Conservation (phyloP, 805 yeast species). For the Kazachstania psychrophila region DNA sequence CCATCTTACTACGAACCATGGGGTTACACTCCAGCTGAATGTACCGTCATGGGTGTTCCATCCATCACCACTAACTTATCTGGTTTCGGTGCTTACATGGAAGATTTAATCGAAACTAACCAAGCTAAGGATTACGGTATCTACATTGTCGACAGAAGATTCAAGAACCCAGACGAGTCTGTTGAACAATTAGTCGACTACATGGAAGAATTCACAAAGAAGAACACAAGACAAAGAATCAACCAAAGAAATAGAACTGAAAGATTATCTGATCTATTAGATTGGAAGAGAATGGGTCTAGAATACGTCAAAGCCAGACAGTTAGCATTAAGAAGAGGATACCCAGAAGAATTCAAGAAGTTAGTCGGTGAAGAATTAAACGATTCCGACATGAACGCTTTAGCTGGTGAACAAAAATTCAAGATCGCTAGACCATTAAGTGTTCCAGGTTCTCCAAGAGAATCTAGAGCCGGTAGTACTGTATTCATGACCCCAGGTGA, state of each 20-base stretch:
- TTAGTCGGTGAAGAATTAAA: slow-evolving; percentile 26
- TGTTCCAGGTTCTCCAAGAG: slow-evolving; percentile 94
- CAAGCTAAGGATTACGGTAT: slow-evolving; percentile 88
- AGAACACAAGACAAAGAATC: slow-evolving; percentile 93
- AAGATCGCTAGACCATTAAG: slow-evolving; percentile 86
- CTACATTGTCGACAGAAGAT: slow-evolving; percentile 89
- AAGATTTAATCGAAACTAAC: slow-evolving; percentile 80
- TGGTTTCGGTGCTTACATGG: slow-evolving; percentile 98
- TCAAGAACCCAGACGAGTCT: slow-evolving; percentile 86
- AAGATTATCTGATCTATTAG: slow-evolving; percentile 81
- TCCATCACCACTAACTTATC: slow-evolving; percentile 92
- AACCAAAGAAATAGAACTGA: slow-evolving; percentile 97
- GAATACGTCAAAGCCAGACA: slow-evolving; percentile 94
- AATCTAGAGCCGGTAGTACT: slow-evolving; percentile 28
- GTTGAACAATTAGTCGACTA: slow-evolving; percentile 81
- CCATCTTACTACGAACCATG: slow-evolving; percentile 98
- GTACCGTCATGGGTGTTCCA: slow-evolving; percentile 99
- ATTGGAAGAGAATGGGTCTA: slow-evolving; percentile 97
- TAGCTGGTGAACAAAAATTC: slow-evolving; percentile 36
- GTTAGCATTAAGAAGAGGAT: slow-evolving; percentile 84
- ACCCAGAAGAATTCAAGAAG: slow-evolving; percentile 67
- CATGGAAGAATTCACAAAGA: slow-evolving; percentile 81
- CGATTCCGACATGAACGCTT: slow-evolving; percentile 23
- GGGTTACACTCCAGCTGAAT: slow-evolving; percentile 99
- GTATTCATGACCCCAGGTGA: slow-evolving; percentile 98